Base-by-base conservation (phyloP, 345 rosid species). In the Citrus hindsii region DNA sequence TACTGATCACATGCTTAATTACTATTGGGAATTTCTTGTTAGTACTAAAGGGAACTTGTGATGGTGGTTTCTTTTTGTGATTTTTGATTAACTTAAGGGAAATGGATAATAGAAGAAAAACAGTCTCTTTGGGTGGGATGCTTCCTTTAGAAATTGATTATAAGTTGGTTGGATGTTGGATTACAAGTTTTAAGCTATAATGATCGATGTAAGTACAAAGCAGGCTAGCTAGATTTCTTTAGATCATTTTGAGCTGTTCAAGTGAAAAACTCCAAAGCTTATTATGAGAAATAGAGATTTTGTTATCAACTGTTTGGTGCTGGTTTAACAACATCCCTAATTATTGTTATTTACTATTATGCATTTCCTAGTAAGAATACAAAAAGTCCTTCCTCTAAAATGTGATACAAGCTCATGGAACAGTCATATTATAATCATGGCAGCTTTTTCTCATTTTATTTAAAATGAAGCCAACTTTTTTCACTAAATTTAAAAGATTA, bases 21-120 rank as follows among this genome's bases (percentile, higher is more conserved):
- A 86, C 77, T 92, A 94, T 68, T 92, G 98, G 97, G 87, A 88
- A 8, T 91, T 85, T 79, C 90, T 92, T 53, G 67, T 42, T 24
- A 12, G 66, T n/a, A 70, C 37, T 4, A 32, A 7, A 78, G 33
- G 67, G 64, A n/a, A 48, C 32, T 56, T 74, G 18, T 22, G 25
- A n/a, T 58, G 24, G 16, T 7, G 19, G n/a, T 25, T 24, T 6
- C 24, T 35, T 32, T 69, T 67, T 64, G 22, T 64, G 67, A 28
- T 1, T 64, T 64, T 30, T 30, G 38, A 64, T 64, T 6, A 64
- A 18, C 38, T 64, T 33, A 7, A 30, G 18, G 32, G 18, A 30
- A 16, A 16, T 0, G 18, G 10, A 30, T 64, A 18, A 14, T 16
- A 1, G 38, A 16, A 1, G 22, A 28, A 28, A 28, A 30, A 21